phyloP scores from a whole-genome alignment of 2,329 filamentous ascomycete genomes.

The Camptophora hylomeconis region DNA sequence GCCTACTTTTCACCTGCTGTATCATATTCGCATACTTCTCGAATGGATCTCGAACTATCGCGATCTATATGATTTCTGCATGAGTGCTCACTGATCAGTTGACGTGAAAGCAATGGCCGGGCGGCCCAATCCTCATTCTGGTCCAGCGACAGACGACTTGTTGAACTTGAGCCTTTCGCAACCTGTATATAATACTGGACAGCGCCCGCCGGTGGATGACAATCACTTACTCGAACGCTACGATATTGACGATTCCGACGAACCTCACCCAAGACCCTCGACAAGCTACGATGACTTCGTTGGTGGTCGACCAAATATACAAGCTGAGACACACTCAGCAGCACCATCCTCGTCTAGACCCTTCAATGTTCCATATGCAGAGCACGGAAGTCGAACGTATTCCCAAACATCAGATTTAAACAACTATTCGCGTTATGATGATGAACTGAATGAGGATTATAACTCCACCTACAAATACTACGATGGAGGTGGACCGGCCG shows the following conservation, averaged over 20 bases:
- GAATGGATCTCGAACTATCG: no score
- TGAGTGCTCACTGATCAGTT: no score
- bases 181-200: slow-evolving; percentile 55
- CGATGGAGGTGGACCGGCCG: slow-evolving; percentile 48
- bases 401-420: slow-evolving; percentile 70
- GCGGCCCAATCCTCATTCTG: slow-evolving; percentile 12
- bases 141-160: slow-evolving; percentile 24
- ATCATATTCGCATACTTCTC: no score
- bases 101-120: slow-evolving; percentile 15
- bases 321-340: slow-evolving; percentile 27
- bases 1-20: no score
- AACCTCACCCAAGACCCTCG: slow-evolving; percentile 59
- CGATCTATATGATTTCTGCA: no score
- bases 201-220: slow-evolving; percentile 66
- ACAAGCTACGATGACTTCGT: slow-evolving; percentile 94
- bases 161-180: slow-evolving; percentile 29
- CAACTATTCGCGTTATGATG: slow-evolving; percentile 87
- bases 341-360: slow-evolving; percentile 26
- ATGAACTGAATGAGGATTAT: slow-evolving; percentile 74
- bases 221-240: slow-evolving; percentile 67
- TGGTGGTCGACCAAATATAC: slow-evolving; percentile 47
- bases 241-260: slow-evolving; percentile 53
- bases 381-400: slow-evolving; percentile 34
- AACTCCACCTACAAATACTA: slow-evolving; percentile 61
- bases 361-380: slow-evolving; percentile 16